Evolutionary conservation across 768 basidiomycete genomes (phyloP).

Genomic region (Tulasnella sp.): DNA sequence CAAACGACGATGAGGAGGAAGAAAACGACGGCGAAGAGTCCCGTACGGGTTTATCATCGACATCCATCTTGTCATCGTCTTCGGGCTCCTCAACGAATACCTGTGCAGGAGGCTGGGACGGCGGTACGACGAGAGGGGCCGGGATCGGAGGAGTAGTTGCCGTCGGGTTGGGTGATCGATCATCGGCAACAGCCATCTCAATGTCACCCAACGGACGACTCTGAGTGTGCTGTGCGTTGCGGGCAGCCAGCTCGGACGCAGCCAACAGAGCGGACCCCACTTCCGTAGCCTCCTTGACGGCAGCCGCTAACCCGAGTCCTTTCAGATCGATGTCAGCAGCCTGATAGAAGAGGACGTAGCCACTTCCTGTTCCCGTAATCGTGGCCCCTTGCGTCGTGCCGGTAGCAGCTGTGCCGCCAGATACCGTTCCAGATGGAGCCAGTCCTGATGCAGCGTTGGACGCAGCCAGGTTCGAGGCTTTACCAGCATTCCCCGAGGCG

Average conservation of each 20-base stretch:
- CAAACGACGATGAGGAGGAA: not conserved
- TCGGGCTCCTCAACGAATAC: not conserved
- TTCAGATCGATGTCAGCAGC: slow-evolving; percentile 71
- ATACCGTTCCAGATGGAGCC: not conserved
- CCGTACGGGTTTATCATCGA: not conserved
- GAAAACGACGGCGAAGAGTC: not conserved
- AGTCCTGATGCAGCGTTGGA: not conserved
- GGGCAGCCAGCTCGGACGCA: not conserved
- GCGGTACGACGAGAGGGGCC: not conserved
- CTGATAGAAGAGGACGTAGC: slow-evolving; percentile 96
- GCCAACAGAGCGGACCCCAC: not conserved
- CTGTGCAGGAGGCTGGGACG: not conserved
- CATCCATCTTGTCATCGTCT: not conserved
- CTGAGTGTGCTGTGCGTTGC: not conserved
- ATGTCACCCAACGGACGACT: too few relatives aligned
- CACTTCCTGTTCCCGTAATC: slow-evolving; percentile 32
- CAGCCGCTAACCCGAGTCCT: slow-evolving; percentile 46
- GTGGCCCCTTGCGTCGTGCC: not conserved
- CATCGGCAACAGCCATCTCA: too few relatives aligned
- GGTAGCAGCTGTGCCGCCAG: not conserved
- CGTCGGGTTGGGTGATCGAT: too few relatives aligned
- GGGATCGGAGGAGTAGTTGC: too few relatives aligned
- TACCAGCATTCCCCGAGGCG: not conserved
- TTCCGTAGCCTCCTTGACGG: slow-evolving; percentile 2
- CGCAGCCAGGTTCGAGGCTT: not conserved